A percentile compares a stretch with the other conserved stretches of the same genome.
Evolutionary conservation across 306 rosid species (phyloP).

Genomic region (Nissolia schottii): DNA sequence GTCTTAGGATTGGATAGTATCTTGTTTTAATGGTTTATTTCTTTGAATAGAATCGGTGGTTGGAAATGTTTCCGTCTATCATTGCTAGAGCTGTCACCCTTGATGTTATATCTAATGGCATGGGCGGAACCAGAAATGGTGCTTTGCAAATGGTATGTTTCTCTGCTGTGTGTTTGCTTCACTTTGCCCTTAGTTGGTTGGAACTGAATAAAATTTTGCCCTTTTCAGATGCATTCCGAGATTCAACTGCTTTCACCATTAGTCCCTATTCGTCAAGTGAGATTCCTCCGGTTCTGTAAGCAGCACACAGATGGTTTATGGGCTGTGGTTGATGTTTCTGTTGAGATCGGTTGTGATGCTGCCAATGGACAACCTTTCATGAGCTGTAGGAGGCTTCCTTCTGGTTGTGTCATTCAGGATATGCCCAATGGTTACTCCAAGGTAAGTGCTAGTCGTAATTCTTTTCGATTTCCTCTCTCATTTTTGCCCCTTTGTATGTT

Average conservation of each 20-base stretch:
- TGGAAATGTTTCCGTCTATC: constrained; percentile 73
- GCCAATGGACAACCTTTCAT: constrained; percentile 37
- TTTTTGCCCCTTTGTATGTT: background rate
- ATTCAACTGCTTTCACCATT: constrained; percentile 80
- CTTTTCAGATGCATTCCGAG: constrained; percentile 77
- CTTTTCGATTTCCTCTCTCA: background rate
- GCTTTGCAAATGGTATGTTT: constrained; percentile 66
- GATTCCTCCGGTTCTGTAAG: constrained; percentile 83
- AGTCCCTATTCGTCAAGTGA: constrained; percentile 66
- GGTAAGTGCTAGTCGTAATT: constrained; percentile 34
- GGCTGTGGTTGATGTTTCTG: constrained; percentile 90
- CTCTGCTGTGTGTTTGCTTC: background rate
- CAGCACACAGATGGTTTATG: constrained; percentile 85
- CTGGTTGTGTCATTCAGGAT: constrained; percentile 87
- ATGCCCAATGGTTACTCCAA: constrained; percentile 91
- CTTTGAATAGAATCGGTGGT: constrained; percentile 66
- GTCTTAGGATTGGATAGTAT: background rate
- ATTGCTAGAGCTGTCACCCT: constrained; percentile 64
- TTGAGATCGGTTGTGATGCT: constrained; percentile 54
- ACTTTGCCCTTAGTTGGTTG: background rate
- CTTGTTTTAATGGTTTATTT: constrained; percentile 20
- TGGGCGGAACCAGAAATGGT: constrained; percentile 74
- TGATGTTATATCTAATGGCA: constrained; percentile 60
- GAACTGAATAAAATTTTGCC: constrained; percentile 10
- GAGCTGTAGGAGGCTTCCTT: constrained; percentile 80